Evolutionary conservation across 331 rosid species (phyloP).

Genomic region (Arachis monticola): DNA sequence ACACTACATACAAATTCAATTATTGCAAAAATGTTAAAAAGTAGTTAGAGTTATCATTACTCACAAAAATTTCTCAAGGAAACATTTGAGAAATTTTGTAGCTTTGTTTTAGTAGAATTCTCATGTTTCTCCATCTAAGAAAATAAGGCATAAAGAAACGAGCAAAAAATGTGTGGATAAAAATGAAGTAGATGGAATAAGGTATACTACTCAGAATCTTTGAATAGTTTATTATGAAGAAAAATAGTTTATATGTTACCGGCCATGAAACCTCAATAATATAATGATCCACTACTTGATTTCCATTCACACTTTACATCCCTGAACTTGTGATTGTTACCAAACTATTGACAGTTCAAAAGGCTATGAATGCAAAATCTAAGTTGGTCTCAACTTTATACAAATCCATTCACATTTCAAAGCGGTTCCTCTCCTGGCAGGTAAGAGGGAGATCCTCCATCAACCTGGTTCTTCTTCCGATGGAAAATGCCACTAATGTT

Average conservation of each 20-base stretch:
- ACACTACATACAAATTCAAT: too few relatives aligned
- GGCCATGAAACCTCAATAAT: conserved; percentile 26
- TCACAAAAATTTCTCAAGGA: too few relatives aligned
- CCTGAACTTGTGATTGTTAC: conserved; percentile 15
- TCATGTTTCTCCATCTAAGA: neutral
- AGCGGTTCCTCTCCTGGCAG: conserved; percentile 67
- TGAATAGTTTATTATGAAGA: neutral
- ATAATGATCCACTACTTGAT: conserved; percentile 29
- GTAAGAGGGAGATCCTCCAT: conserved; percentile 69
- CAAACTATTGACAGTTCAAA: conserved; percentile 44
- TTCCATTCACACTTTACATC: conserved; percentile 36
- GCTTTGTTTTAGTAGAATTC: neutral
- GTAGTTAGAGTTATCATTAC: too few relatives aligned
- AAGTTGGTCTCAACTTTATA: conserved; percentile 37
- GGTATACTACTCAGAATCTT: neutral
- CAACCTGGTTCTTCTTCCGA: conserved; percentile 73
- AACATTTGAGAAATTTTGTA: too few relatives aligned
- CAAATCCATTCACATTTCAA: conserved; percentile 49
- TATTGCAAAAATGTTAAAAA: too few relatives aligned
- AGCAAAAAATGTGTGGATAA: neutral
- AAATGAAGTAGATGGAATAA: neutral
- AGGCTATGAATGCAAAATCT: conserved; percentile 28
- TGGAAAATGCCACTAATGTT: conserved; percentile 67
- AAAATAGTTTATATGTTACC: conserved; percentile 29
- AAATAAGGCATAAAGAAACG: conserved; percentile 7